Evolutionary conservation across 2,329 filamentous ascomycete genomes (phyloP), one percentile per base, ranked within the genome.

Genomic region (Thelonectria blattea): DNA sequence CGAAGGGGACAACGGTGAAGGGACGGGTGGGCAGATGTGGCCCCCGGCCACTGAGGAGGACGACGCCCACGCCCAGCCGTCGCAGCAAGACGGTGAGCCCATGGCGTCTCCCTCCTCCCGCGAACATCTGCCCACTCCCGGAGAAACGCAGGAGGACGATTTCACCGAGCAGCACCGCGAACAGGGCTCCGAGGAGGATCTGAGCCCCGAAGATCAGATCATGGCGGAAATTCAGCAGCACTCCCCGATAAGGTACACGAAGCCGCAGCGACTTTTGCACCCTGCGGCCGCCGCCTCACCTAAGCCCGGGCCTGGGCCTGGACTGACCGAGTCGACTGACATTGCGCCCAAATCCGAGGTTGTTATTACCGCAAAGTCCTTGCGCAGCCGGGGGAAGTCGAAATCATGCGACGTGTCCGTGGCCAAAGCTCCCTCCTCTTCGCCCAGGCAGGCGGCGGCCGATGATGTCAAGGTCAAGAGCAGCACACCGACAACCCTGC

Each of bases 151-250:
- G 42, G 47, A 57, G 24, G 53, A 68, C 32, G 50, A 60, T 22
- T 49, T 50, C 43, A 48, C 51, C 41, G 51, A 52, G 34, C 47
- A 62, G 15, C 58, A 48, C 34, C 49, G 61, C 39, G 47, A 48
- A 3, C 52, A 61, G 37, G 63, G 42, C 17, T 63, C 65, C 2
- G 68, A 68, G 34, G 64, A 66, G 41, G 68, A 74, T 41, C 53
- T 67, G 39, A 67, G 55, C 17, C 69, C 64, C 42, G 66, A 71
- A 30, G 64, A 71, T 58, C 72, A 73, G 64, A 68, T 73, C 56
- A 73, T 73, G 67, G 62, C 65, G 30, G 72, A 73, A 59, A 69
- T 69, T 30, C 51, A 71, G 32, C 71, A 73, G 46, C 68, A 69
- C 30, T 69, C 71, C 53, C 69, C 71, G 2, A 48, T 52, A 22